Base-by-base conservation (phyloP, 1,284 basidiomycete genomes). In the Puccinia coronata region DNA sequence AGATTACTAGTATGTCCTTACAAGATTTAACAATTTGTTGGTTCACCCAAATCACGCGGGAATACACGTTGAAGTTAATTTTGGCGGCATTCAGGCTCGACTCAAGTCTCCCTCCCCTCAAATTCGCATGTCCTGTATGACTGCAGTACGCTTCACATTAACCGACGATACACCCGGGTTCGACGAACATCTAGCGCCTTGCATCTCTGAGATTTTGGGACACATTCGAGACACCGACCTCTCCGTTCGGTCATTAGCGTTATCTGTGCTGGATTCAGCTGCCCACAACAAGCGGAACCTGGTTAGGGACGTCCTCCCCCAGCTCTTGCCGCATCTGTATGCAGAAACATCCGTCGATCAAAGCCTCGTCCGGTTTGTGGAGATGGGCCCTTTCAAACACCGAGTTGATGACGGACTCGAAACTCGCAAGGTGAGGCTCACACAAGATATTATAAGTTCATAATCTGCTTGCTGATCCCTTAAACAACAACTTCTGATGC, bases 371-470 rank as follows among this genome's bases (percentile, higher is more conserved):
- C 91, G 94, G 43, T 83, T 85, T 65, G 95, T 99, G 11, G 92
- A 94, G 85, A 98, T 99, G 97, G 97, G 97, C 20, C 97, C 97
- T 0, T 99, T 95, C 92, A 95, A 93, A 76, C 94, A 96, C 86
- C 94, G 92, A 85, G 93, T 95, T 49, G 95, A 97, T 84, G 94
- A 96, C 83, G 95, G 95, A 73, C 88, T 97, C 14, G 95, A 97
- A 83, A 90, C 94, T n/a, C 91, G 89, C 86, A 86, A 88, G 86
- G 85, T 81, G 12, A 55, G 49, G 11, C 14, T 71, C 53, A n/a
- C 53, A 8, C 47, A 6, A 34, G 57, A 31, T 36, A 6, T 18
- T 25, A 16, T 20, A 39, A 11, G 2, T n/a, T 20, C 20, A 28
- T 4, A 43, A n/a, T 47, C 41, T 9, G 8, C 9, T 23, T 25